phyloP scores from a whole-genome alignment of 2,329 filamentous ascomycete genomes.

The Rhynchosporium graminicola region DNA sequence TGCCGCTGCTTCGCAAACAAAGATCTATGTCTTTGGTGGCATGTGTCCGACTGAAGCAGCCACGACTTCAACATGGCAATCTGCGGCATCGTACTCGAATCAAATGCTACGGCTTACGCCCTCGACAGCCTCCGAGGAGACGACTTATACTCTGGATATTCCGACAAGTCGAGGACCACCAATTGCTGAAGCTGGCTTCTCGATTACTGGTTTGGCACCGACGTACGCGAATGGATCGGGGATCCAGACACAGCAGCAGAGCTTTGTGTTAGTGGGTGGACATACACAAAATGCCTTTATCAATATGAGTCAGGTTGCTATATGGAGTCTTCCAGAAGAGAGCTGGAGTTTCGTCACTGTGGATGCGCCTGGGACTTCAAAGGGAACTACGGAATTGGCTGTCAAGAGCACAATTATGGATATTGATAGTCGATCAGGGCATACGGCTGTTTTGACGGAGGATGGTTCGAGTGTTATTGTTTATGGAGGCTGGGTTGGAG shows the following conservation, averaged over 20 bases:
- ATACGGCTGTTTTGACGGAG: slow-evolving; percentile 77
- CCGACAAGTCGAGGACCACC: slow-evolving; percentile 57
- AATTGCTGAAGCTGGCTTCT: slow-evolving; percentile 83
- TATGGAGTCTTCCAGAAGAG: slow-evolving; percentile 84
- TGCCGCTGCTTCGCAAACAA: slow-evolving; percentile 37
- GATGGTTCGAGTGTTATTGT: slow-evolving; percentile 79
- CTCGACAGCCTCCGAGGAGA: slow-evolving; percentile 40
- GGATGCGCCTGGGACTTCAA: slow-evolving; percentile 43
- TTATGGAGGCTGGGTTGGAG: slow-evolving; percentile 90
- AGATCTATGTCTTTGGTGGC: slow-evolving; percentile 67
- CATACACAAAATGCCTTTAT: slow-evolving; percentile 83
- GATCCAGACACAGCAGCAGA: slow-evolving; percentile 68
- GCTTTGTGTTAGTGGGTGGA: slow-evolving; percentile 81
- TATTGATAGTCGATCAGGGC: slow-evolving; percentile 78
- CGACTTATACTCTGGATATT: slow-evolving; percentile 47
- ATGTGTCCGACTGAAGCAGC: slow-evolving; percentile 71
- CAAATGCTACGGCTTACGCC: slow-evolving; percentile 68
- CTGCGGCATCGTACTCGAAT: slow-evolving; percentile 75
- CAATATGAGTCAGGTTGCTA: slow-evolving; percentile 88
- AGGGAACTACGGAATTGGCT: slow-evolving; percentile 56
- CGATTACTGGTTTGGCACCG: slow-evolving; percentile 71
- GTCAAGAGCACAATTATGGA: slow-evolving; percentile 44
- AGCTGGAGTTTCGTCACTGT: slow-evolving; percentile 81
- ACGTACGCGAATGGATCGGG: slow-evolving; percentile 69
- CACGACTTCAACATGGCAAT: slow-evolving; percentile 59